phyloP scores from a whole-genome alignment of 2,329 filamentous ascomycete species.

The Parastagonospora avenae region DNA sequence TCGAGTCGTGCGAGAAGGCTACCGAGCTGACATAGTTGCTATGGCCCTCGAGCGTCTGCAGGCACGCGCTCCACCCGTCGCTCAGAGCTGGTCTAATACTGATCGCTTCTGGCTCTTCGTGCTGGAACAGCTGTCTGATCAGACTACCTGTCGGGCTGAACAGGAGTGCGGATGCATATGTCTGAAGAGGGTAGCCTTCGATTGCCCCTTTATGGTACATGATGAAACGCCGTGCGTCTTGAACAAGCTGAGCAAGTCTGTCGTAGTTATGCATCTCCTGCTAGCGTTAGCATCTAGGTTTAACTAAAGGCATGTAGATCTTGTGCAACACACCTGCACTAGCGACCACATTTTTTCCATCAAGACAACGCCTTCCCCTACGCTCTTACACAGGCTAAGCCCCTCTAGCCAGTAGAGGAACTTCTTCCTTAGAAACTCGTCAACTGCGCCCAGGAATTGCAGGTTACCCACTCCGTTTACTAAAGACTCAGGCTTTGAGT shows the following conservation, averaged over 20 bases:
- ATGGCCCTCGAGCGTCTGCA: too few species aligned
- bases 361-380: constrained; percentile 6
- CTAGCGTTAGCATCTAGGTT: not conserved
- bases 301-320: not conserved
- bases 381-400: constrained; percentile 11
- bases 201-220: constrained; percentile 27
- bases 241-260: constrained; percentile 7
- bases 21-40: too few species aligned
- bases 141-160: constrained; percentile 24
- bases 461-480: not conserved
- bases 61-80: too few species aligned
- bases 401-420: constrained; percentile 17
- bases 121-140: constrained; percentile 14
- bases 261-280: not conserved
- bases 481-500: constrained; percentile 7
- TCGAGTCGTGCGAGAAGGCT: too few species aligned
- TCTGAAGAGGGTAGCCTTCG: constrained; percentile 25
- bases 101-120: constrained; percentile 22
- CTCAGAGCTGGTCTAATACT: constrained; percentile 12
- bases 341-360: constrained; percentile 7
- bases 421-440: constrained; percentile 8
- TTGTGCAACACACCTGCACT: constrained; percentile 2
- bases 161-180: constrained; percentile 28
- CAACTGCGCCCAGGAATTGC: constrained; percentile 3
- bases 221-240: constrained; percentile 26